Evolutionary conservation across 192 early-diverging fungal genomes (phyloP), one percentile per base, ranked within the genome.

Genomic region (Jimgerdemannia flammicorona): DNA sequence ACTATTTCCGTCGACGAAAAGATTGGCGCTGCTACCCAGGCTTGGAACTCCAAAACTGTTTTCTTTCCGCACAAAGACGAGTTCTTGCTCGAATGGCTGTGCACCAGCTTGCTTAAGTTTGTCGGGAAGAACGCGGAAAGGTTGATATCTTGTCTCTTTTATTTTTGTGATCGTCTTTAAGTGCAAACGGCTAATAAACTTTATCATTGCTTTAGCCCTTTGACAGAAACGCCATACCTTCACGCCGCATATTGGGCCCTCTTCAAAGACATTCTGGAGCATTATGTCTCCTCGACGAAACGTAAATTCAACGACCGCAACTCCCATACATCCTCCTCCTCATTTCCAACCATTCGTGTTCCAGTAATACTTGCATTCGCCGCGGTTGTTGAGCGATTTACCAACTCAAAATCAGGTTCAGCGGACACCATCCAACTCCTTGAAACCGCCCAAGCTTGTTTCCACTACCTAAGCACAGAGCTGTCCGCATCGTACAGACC

Each of bases 11-110:
- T 59, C 49, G 49, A 59, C 14, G 80, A 81, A 43, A 81, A 81
- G 68, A 81, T 81, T 70, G 64, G 44, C 3, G 66, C 78, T 11
- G 80, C 80, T 14, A 72, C 72, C 4, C 72, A 78, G 72, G 80
- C 80, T 49, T 81, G 80, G 80, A 59, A 59, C 14, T 69, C 74
- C 4, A 8, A 18, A 8, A 74, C 77, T 66, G 71, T 81, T 11
- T 66, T 81, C 43, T 73, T 81, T 6, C 80, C 80, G 3, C 80
- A 81, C 66, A 81, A 81, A 72, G 77, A 81, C 70, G 80, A 81
- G 64, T 81, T 81, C 68, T 20, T 81, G 17, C 74, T 81, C 44
- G 80, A 81, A 43, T 81, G 80, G 80, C 70, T 81, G 70, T 81
- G 80, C 44, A 81, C 43, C 29, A 44, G 72, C 8, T 77, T 81